Base-by-base conservation (phyloP, 2,329 filamentous ascomycete species). In the Lachnellula arida region DNA sequence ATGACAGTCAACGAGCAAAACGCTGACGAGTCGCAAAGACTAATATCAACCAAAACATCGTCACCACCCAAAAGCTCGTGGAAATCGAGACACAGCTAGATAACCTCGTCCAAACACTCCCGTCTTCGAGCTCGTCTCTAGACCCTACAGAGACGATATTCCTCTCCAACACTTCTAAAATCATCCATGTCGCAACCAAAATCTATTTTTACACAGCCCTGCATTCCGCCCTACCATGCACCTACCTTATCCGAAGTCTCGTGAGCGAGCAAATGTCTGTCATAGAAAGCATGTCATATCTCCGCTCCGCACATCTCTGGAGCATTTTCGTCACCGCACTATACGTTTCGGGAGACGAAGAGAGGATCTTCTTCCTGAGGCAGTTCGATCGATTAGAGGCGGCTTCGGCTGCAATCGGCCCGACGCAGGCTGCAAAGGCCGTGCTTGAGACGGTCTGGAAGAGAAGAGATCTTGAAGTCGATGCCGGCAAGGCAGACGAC, bases 321-420 rank as follows among this genome's bases (percentile, higher is more conserved):
- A 60, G 58, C 40, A 49, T 60, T n/a, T 60, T 60, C 34, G 58
- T 60, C 15, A 57, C 58, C 5, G 48, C 55, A 11, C 49, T 60
- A 6, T 60, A 60, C 37, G 58, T 49, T 15, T 49, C 34, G 9
- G 32, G 53, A 25, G 58, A 60, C 43, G 55, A 60, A 19, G 40
- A 60, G 40, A 53, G 58, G 39, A 55, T 60, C 15, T 60, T 60
- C 49, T 60, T 60, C 34, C 39, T 60, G 14, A 43, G 55, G 49
- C 58, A 60, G 28, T 58, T 60, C n/a, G 55, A 60, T 9, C 46
- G 42, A 28, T 34, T 60, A 34, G 47, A 60, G 49, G n/a, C 22
- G 23, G 49, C 35, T 15, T 52, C 54, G 32, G 58, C 55, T 19
- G 53, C 55, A 19, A 55, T 44, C 19, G 48, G 55, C 23, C 51